Conservation (phyloP, 371 early-diverging fungal genomes). For the Umbelopsis sp. region DNA sequence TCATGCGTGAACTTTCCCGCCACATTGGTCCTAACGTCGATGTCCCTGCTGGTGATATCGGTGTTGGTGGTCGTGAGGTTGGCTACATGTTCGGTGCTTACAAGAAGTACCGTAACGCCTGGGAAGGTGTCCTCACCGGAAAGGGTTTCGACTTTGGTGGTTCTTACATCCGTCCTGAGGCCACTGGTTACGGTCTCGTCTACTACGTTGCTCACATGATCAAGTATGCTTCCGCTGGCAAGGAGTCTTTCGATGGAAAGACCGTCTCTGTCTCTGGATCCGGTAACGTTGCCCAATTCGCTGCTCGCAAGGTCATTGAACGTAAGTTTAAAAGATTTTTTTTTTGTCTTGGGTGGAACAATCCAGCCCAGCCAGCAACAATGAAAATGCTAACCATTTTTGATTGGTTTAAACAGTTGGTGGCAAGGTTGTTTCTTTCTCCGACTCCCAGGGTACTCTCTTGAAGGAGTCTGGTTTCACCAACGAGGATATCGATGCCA, state of each 20-base stretch:
- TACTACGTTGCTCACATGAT: constrained; percentile 54
- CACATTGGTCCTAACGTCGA: constrained; percentile 50
- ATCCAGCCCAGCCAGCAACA: neutral
- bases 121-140: constrained; percentile 45
- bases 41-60: constrained; percentile 49
- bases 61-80: constrained; percentile 47
- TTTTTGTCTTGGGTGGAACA: too few relatives aligned
- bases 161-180: constrained; percentile 52
- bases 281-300: constrained; percentile 51
- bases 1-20: constrained; percentile 48
- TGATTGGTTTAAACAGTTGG: constrained; percentile 25
- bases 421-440: constrained; percentile 42
- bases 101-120: constrained; percentile 47
- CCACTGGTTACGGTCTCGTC: constrained; percentile 52
- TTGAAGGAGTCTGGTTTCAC: constrained; percentile 48
- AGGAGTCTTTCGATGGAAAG: constrained; percentile 41
- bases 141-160: constrained; percentile 49
- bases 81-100: constrained; percentile 51
- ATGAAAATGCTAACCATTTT: neutral
- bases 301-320: constrained; percentile 47
- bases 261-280: constrained; percentile 46
- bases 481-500: constrained; percentile 39
- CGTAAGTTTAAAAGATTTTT: neutral
- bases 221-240: constrained; percentile 29
- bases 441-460: constrained; percentile 47